These are phyloP conservation scores for Rhodomyrtus tomentosa DNA, from an alignment of 345 rosid genomes.

Conservation along the genomic window DNA sequence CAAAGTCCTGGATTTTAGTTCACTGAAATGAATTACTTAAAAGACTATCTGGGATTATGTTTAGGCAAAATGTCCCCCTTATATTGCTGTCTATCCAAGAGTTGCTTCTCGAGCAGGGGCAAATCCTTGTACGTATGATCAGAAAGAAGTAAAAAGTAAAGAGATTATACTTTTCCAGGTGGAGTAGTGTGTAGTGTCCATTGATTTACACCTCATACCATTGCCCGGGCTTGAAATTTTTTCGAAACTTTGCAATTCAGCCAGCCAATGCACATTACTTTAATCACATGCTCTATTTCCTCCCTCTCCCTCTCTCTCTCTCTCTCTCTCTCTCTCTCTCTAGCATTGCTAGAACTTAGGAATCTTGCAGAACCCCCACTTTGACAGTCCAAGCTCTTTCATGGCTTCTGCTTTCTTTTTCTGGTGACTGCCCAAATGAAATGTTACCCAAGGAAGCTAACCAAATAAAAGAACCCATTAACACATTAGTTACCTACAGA, in stretches of 20 bases:
- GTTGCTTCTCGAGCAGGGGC: neutral
- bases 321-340: neutral
- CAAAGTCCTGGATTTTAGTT: neutral
- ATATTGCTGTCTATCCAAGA: neutral
- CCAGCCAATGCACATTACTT: neutral
- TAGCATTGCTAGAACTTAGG: neutral
- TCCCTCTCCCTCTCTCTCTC: neutral
- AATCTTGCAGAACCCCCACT: neutral
- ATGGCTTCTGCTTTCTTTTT: neutral
- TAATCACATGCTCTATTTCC: neutral
- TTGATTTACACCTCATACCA: neutral
- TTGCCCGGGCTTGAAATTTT: neutral
- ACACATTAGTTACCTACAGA: neutral
- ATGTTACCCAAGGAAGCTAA: neutral
- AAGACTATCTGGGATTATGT: neutral
- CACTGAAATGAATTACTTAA: neutral
- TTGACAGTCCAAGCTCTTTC: neutral
- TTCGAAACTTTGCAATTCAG: neutral
- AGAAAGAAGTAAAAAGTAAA: neutral
- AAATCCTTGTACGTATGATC: neutral
- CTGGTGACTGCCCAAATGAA: neutral
- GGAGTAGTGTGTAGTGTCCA: neutral
- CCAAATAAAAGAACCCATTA: neutral
- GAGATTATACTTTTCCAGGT: neutral
- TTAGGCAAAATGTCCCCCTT: neutral